Evolutionary conservation across 2,329 filamentous ascomycete species (phyloP), one percentile per base, ranked within the genome.

Genomic region (Nigrograna mackinnonii): DNA sequence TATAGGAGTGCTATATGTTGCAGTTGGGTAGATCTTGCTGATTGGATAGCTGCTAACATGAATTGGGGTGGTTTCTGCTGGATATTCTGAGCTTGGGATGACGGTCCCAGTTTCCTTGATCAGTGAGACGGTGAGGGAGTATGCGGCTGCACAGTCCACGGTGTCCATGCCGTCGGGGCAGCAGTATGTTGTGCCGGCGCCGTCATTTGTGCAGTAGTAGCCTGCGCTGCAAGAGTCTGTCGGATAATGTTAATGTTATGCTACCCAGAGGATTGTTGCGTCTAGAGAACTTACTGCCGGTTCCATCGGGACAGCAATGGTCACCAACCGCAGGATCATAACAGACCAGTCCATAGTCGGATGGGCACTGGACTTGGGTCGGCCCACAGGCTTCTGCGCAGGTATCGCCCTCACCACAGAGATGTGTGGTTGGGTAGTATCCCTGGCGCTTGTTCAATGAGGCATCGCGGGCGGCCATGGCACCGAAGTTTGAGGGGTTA

Each of bases 181-280:
- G 73, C 83, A 86, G 71, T 78, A 78, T 22, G 82, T 84, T 43
- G 74, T 68, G 40, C 68, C 64, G 33, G 64, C 55, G 39, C 66
- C 62, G 59, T 83, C 76, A 52, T 76, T 71, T n/a, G 79, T 76
- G 71, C 83, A 86, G 73, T 79, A 85, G 72, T 79, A 86, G 37
- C 79, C 80, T 13, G 68, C 62, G 22, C 81, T 76, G 63, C 83
- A 86, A 22, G 82, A 80, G 66, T 82, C 81, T 84, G 39, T 20
- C 9, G 9, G 18, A 4, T 4, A 12, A 5, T 2, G 34, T 58
- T 41, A 62, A 41, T 30, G 35, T 35, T 28, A 16, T 28, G 18
- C 4, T 17, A 18, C 7, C 9, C 9, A 28, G 24, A 28, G n/a
- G 24, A 28, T 28, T 9, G n/a, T 28, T 28, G 24, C 24, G 24